Base-by-base conservation (phyloP, 495 filamentous ascomycete species). In the Penicillium psychrofluorescens region DNA sequence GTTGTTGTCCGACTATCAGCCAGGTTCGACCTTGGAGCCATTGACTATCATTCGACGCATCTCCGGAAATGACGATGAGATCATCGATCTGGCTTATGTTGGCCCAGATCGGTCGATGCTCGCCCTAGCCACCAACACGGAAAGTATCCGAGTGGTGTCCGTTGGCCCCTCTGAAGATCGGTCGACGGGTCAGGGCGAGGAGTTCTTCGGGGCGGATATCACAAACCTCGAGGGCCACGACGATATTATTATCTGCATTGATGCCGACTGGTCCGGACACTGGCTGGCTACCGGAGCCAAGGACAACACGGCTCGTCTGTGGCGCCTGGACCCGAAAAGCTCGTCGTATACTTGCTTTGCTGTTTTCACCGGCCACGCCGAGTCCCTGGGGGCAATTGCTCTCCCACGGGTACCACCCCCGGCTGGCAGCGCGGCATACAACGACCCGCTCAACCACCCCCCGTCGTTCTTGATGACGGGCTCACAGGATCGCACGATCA, bases 211-310 rank as follows among this genome's bases (percentile, higher is more conserved):
- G 4, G 85, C 88, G 30, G 92, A 97, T 59, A 75, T 95, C 35
- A 85, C 83, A 5, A 70, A 88, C 41, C 73, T 98, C 6, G 86
- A 84, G 51, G 92, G 90, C 28, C 92, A 99, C 49, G 81, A 87
- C 40, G 92, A 97, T 49, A 95, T 97, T 35, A 85, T 97, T 42
- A 95, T 99, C 64, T 92, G 88, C 44, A 68, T 99, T 29, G 90
- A 95, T 65, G 81, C 85, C 13, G 92, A 97, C 63, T 95, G 88
- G 87, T 95, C 92, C 6, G 92, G 94, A 8, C 80, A 88, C 59
- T 99, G 92, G 92, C 77, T 99, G 40, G 94, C 86, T 28, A 95
- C 90, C 28, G 92, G 90, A 34, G 86, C 90, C 6, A 99, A 97
- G 69, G 92, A 99, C 61, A 97, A 97, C 54, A 87, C 86, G 2